Conservation (phyloP, 163 green algal species). For the Chlamydomonas reinhardtii region DNA sequence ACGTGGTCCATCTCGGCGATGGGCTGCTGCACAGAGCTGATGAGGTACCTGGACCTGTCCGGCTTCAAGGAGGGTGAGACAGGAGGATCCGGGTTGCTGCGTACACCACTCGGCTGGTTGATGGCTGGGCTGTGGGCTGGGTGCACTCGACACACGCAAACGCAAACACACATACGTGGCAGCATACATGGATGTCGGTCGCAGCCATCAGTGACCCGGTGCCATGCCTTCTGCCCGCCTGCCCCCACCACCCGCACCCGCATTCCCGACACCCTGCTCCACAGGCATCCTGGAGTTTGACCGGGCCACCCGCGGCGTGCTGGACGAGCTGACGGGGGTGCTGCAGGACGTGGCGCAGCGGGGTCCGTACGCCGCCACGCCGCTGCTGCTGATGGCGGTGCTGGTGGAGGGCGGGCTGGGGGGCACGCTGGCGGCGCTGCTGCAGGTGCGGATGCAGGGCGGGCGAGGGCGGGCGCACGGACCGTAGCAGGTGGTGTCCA, state of each 20-base stretch:
- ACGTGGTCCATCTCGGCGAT: neutral
- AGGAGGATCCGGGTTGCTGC: neutral
- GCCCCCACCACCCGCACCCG: neutral
- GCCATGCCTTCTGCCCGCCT: neutral
- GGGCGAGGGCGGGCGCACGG: neutral
- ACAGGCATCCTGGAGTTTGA: slow-evolving; percentile 7
- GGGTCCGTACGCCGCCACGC: neutral
- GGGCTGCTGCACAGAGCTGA: neutral
- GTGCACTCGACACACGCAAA: neutral
- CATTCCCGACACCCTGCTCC: neutral
- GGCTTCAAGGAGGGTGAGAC: slow-evolving; percentile 16
- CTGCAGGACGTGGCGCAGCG: neutral
- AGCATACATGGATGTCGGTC: neutral
- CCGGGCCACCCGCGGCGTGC: neutral
- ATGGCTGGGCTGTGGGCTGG: neutral
- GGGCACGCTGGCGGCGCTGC: slow-evolving; percentile 5
- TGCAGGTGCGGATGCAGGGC: neutral
- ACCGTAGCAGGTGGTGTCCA: too few relatives aligned
- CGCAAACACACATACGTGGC: neutral
- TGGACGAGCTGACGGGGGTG: neutral
- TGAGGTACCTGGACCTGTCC: neutral
- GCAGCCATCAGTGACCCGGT: neutral
- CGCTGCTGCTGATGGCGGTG: slow-evolving; percentile 23
- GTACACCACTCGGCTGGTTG: neutral
- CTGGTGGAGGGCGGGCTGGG: slow-evolving; percentile 15